Evolutionary conservation across 75 land plant species (phyloP).

Genomic region (Ceratopteris richardii): DNA sequence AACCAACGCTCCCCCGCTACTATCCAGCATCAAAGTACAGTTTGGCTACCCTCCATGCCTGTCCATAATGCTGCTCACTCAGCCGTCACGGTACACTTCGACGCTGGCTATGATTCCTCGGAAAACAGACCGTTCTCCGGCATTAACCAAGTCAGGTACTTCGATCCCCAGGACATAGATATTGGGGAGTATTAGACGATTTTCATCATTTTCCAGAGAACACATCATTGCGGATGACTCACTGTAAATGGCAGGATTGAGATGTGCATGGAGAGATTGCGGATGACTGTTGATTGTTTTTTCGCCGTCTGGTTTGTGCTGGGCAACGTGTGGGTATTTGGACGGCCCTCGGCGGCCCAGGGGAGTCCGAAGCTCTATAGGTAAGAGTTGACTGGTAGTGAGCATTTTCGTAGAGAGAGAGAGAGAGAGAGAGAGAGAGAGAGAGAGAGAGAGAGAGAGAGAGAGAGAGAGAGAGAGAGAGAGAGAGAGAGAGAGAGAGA

Average conservation of each 20-base stretch:
- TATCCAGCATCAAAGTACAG: too few species aligned
- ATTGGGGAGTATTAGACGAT: not conserved
- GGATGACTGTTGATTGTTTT: constrained; percentile 57
- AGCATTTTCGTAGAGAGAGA: too few species aligned
- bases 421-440: not conserved
- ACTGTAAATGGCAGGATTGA: constrained; percentile 26
- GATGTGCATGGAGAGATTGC: constrained; percentile 38
- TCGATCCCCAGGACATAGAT: not conserved
- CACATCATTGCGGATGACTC: too few species aligned
- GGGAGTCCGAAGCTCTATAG: constrained; percentile 54
- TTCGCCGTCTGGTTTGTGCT: constrained; percentile 80
- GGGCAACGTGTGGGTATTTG: constrained; percentile 77
- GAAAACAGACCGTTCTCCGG: not conserved
- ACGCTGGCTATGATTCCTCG: too few species aligned
- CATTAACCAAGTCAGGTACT: not conserved
- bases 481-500: not conserved
- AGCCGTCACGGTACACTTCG: too few species aligned
- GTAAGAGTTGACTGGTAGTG: not conserved
- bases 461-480: not conserved
- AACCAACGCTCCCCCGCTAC: too few species aligned
- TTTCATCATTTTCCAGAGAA: too few species aligned
- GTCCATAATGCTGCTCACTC: too few species aligned
- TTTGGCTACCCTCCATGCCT: too few species aligned
- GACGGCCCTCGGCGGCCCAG: constrained; percentile 35
- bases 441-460: not conserved